A percentile compares a stretch with the other conserved stretches of the same genome.
These are phyloP conservation scores for Penicillium sp. DNA, from an alignment of 2,329 filamentous ascomycete species.

Conservation along the genomic window DNA sequence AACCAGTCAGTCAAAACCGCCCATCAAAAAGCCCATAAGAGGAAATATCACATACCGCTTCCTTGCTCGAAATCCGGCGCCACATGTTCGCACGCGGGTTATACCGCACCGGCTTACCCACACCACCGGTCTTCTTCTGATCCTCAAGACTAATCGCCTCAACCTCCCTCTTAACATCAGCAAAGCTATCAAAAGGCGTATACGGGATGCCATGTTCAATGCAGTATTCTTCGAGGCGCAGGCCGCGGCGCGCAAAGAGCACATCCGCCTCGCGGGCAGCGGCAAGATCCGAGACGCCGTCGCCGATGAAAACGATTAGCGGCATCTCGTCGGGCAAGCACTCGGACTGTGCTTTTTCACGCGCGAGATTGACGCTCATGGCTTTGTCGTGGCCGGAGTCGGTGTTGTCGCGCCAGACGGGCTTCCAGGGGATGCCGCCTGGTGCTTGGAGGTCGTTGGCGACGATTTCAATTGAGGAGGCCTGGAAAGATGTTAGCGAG, in stretches of 20 bases:
- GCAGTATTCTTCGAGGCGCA: slow-evolving; percentile 66
- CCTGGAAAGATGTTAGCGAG: slow-evolving; percentile 23
- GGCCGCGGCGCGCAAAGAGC: slow-evolving; percentile 64
- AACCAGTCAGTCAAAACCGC: slow-evolving; percentile 15
- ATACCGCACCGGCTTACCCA: slow-evolving; percentile 60
- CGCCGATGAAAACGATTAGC: slow-evolving; percentile 68
- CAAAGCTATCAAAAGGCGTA: slow-evolving; percentile 64
- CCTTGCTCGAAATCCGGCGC: slow-evolving; percentile 61
- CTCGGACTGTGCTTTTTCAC: slow-evolving; percentile 53
- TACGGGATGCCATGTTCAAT: slow-evolving; percentile 60
- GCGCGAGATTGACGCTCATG: slow-evolving; percentile 61
- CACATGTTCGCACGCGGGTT: slow-evolving; percentile 69
- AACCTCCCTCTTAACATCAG: slow-evolving; percentile 63
- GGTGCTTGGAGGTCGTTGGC: slow-evolving; percentile 65
- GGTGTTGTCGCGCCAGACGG: slow-evolving; percentile 65
- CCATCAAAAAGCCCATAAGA: slow-evolving; percentile 28
- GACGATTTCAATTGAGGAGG: slow-evolving; percentile 63
- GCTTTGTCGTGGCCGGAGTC: slow-evolving; percentile 68
- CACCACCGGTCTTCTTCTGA: slow-evolving; percentile 59
- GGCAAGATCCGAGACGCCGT: slow-evolving; percentile 66
- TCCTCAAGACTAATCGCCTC: slow-evolving; percentile 59
- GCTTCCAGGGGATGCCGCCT: slow-evolving; percentile 62
- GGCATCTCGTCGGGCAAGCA: slow-evolving; percentile 63
- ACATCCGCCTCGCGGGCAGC: slow-evolving; percentile 67
- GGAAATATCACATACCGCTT: slow-evolving; percentile 42